phyloP scores from a whole-genome alignment of 192 early-diverging fungal species.

The Coemansia javaensis region DNA sequence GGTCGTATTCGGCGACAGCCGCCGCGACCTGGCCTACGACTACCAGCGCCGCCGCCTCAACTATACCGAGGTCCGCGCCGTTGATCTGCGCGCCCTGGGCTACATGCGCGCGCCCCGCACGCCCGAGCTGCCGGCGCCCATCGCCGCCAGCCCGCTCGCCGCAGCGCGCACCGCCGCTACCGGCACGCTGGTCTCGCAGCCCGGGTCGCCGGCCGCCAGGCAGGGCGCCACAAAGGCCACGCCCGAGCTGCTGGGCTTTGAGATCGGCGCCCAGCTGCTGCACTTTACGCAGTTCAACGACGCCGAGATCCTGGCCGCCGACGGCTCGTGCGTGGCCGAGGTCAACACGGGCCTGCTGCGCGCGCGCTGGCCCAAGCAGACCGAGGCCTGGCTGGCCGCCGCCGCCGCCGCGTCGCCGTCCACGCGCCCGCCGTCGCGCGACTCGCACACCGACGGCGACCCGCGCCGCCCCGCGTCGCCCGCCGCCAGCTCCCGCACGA shows the following conservation, averaged over 20 bases:
- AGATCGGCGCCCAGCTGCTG: constrained; percentile 43
- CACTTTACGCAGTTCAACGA: constrained; percentile 44
- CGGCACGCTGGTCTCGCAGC: constrained; percentile 3
- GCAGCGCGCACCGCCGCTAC: constrained; percentile 21
- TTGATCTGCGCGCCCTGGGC: constrained; percentile 72
- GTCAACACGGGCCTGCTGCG: constrained; percentile 45
- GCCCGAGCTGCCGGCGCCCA: constrained; percentile 22
- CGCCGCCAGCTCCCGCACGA: constrained; percentile 18
- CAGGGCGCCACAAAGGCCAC: too few relatives aligned
- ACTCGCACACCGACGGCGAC: neutral
- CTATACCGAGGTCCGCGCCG: constrained; percentile 68
- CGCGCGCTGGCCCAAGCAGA: constrained; percentile 46
- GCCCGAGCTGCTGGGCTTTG: constrained; percentile 15
- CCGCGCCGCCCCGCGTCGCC: constrained; percentile 33
- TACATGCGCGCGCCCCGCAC: constrained; percentile 46
- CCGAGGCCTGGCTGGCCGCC: constrained; percentile 30
- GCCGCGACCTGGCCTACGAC: constrained; percentile 64
- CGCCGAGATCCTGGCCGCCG: constrained; percentile 24
- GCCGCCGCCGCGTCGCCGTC: constrained; percentile 2
- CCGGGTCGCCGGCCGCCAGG: neutral
- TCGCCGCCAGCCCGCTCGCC: constrained; percentile 25
- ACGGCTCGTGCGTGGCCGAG: constrained; percentile 19
- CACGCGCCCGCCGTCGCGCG: neutral
- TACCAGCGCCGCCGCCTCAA: constrained; percentile 76
- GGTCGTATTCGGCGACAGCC: constrained; percentile 68